Evolutionary conservation across 2,329 filamentous ascomycete species (phyloP), one percentile per base, ranked within the genome.

Genomic region (Lachnellula hyalina): DNA sequence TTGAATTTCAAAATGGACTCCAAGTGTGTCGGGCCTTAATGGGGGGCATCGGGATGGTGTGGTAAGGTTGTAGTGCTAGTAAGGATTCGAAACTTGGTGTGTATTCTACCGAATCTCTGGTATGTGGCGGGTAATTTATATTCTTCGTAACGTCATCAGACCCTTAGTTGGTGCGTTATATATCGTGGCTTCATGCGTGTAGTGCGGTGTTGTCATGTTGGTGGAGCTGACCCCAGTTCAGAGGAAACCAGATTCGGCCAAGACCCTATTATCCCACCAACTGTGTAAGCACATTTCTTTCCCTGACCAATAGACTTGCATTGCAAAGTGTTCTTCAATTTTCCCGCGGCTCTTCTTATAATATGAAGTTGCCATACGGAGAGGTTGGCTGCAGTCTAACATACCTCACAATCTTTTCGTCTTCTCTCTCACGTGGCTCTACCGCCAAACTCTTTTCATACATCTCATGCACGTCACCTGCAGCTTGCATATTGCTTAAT

Each of bases 401-500:
- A 61, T 68, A 69, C 92, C 94, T 95, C 70, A 96, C 93, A 79
- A 99, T 97, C 81, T 97, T 97, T 76, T 99, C 94, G 70, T 99
- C 94, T 76, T 99, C 94, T 67, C 94, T 83, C 77, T 99, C 94
- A 67, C 94, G 83, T 60, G 94, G 94, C 72, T 99, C 94, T 57
- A 99, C 86, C 67, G 86, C 81, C 74, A 99, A 77, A 75, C 91
- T 96, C 79, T 92, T 92, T 73, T 97, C 92, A 77, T 97, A 99
- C 94, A 97, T 97, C 77, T 97, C 93, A 72, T 97, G 92, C 60
- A 99, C 94, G 71, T 97, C 93, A 51, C 91, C 89, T 4, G 94
- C 93, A 32, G 87, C 87, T 74, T 95, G 88, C 89, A 97, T 96
- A 71, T 97, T 96, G 71, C 86, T 92, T 63, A 96, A 75, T 62